Percentiles rank a stretch among this genome's conserved stretches.
These are phyloP conservation scores for Polyporus arcularius DNA, from an alignment of 768 basidiomycete species.

Conservation along the genomic window DNA sequence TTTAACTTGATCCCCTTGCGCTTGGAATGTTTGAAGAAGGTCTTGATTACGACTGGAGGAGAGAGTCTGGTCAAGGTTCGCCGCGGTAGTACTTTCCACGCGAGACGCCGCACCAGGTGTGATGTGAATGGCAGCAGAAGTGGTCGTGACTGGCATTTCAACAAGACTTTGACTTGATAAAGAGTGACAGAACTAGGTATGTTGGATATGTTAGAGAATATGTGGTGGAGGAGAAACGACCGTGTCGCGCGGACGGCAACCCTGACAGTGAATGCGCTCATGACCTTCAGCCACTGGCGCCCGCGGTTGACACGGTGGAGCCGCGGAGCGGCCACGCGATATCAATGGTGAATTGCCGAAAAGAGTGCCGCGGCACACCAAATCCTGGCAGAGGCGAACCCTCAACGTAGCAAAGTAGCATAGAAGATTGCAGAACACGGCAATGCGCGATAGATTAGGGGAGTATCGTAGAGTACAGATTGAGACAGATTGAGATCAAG, in stretches of 20 bases:
- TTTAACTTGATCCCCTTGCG: constrained; percentile 43
- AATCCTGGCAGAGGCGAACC: too few relatives aligned
- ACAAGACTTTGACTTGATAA: not conserved
- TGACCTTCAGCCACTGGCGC: constrained; percentile 16
- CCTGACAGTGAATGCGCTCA: not conserved
- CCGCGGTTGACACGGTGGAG: constrained; percentile 10
- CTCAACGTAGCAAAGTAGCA: too few relatives aligned
- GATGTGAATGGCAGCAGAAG: constrained; percentile 56
- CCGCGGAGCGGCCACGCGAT: constrained; percentile 2
- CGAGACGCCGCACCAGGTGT: constrained; percentile 43
- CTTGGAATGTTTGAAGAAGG: constrained; percentile 49
- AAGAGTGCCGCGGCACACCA: not conserved
- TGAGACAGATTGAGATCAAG: not conserved
- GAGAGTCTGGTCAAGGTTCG: not conserved
- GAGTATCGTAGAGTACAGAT: not conserved
- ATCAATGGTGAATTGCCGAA: not conserved
- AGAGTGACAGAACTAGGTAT: not conserved
- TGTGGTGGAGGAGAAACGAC: not conserved
- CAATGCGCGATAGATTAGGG: not conserved
- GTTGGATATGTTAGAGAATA: not conserved
- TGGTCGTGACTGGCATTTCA: constrained; percentile 53
- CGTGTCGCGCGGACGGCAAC: not conserved
- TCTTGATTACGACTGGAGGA: constrained; percentile 53
- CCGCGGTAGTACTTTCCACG: not conserved
- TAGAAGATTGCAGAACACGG: not conserved